A percentile compares a stretch with the other conserved stretches of the same genome.
Conservation (phyloP, 2,329 filamentous ascomycete genomes). For the Pseudocercospora eumusae region DNA sequence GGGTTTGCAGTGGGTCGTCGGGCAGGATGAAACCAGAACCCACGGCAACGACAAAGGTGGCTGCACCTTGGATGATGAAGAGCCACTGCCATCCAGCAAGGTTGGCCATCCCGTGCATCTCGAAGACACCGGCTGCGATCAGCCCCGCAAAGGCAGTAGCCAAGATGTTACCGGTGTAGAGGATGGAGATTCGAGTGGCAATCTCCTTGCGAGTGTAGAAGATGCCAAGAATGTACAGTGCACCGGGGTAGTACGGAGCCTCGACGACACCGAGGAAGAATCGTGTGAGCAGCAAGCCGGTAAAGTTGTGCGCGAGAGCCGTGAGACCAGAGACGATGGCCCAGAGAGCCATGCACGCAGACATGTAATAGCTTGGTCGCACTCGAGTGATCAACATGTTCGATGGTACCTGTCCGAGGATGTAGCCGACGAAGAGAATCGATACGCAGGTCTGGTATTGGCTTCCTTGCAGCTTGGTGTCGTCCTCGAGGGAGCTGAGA, state of each 20-base stretch:
- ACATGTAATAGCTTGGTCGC: slow-evolving; percentile 48
- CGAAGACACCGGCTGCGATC: slow-evolving; percentile 59
- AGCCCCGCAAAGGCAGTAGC: slow-evolving; percentile 69
- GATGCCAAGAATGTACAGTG: slow-evolving; percentile 64
- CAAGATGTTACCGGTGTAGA: slow-evolving; percentile 54
- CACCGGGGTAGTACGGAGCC: slow-evolving; percentile 36
- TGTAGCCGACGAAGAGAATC: slow-evolving; percentile 42
- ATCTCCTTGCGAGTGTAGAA: slow-evolving; percentile 75
- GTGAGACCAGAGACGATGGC: slow-evolving; percentile 32
- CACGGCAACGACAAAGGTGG: slow-evolving; percentile 64
- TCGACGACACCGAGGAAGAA: slow-evolving; percentile 28
- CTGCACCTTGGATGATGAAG: slow-evolving; percentile 67
- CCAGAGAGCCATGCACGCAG: slow-evolving; percentile 42
- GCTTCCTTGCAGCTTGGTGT: slow-evolving; percentile 45
- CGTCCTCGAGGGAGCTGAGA: slow-evolving; percentile 42
- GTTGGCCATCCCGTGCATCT: slow-evolving; percentile 60
- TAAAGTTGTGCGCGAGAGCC: slow-evolving; percentile 31
- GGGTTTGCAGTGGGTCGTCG: slow-evolving; percentile 60
- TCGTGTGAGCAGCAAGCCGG: slow-evolving; percentile 30
- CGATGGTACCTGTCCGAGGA: slow-evolving; percentile 46
- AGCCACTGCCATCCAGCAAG: slow-evolving; percentile 58
- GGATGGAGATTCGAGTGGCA: slow-evolving; percentile 68
- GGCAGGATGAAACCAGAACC: slow-evolving; percentile 62
- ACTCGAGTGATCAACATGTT: slow-evolving; percentile 47
- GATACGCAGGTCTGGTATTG: slow-evolving; percentile 46